Evolutionary conservation across 345 rosid species (phyloP), one percentile per base, ranked within the genome.

Genomic region (Tarenaya hassleriana): DNA sequence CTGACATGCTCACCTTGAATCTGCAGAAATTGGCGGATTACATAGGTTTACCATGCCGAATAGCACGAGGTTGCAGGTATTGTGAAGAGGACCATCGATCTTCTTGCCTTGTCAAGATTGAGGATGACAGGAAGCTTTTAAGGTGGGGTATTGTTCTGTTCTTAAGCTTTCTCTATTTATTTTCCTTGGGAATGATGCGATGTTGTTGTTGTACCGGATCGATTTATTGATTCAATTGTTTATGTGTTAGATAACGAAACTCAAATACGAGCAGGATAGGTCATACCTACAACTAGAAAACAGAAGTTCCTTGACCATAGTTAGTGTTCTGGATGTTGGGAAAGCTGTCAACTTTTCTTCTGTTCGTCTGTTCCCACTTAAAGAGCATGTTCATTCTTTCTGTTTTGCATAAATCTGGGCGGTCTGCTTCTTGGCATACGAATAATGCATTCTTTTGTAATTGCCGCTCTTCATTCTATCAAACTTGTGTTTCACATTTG

Each of bases 21-120:
- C 0, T 77, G 74, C 89, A 91, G 98, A 91, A 84, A 77, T 74
- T 91, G 84, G 98, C 98, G 16, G 98, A 91, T 59, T 72, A 52
- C 65, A 79, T 91, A 54, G 98, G 98, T 39, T 77, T 91, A 72
- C 98, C 98, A 12, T 91, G 98, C 67, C 84, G 98, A 73, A 91
- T 91, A 48, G 98, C 98, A 70, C 77, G 76, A 54, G 98, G 98
- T 50, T 91, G 98, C 84, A 84, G 56, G 66, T 87, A 84, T 50
- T 91, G 98, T 66, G 75, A 66, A 19, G 78, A 84, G 59, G 85
- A 82, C 15, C 94, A 91, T 69, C 77, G 75, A 19, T 87, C 98
- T 14, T 91, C 92, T 56, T 91, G 98, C 79, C 89, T 91, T 39
- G 92, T 91, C 62, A 87, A 79, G 72, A 84, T 91, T 61, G 83